Base-by-base conservation (phyloP, 2,329 filamentous ascomycete species). In the Verticillium dahliae region DNA sequence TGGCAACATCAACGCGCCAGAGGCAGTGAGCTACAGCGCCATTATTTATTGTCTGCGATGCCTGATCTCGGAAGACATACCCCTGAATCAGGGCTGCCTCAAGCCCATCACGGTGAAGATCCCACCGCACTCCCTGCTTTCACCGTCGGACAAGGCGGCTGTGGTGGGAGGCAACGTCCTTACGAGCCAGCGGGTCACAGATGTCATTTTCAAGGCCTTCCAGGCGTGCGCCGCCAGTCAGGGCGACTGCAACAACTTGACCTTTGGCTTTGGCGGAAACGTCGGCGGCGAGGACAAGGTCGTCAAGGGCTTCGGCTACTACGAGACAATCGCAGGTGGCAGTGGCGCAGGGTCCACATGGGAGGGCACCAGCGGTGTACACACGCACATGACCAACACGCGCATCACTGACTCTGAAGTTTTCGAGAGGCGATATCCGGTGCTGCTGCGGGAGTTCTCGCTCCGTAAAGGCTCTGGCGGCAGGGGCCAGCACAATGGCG, bases 1-100 rank as follows among this genome's bases (percentile, higher is more conserved):
- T 68, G 90, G 85, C 35, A 93, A 92, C 68, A 88, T 88, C 73
- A 95, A 95, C 69, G 90, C 91, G 0, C 91, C 91, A 0, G 84
- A 91, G 73, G 91, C 91, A 3, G 90, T 95, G 57, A 93, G 90
- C 0, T 92, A 90, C 75, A 90, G 86, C 6, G 91, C 91, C n/a
- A 93, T 94, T 66, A 94, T 95, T 66, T 95, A 95, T 78, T 94
- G 90, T 68, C 79, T 95, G 15, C 84, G 91, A 33, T 91, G 88
- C 68, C 80, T 95, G 61, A 92, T 95, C 65, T 88, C 85, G 9
- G 86, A 91, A 68, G 90, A 94, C 65, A 93, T 95, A 7, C 91
- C 91, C 0, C 78, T 95, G 3, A 95, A 95, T 72, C 91, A 95
- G 73, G 91, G 91, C 64, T 94, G 91, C 64, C 76, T 94, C 31